Base-by-base conservation (phyloP, 1,284 basidiomycete species). In the Cryptococcus depauperatus region DNA sequence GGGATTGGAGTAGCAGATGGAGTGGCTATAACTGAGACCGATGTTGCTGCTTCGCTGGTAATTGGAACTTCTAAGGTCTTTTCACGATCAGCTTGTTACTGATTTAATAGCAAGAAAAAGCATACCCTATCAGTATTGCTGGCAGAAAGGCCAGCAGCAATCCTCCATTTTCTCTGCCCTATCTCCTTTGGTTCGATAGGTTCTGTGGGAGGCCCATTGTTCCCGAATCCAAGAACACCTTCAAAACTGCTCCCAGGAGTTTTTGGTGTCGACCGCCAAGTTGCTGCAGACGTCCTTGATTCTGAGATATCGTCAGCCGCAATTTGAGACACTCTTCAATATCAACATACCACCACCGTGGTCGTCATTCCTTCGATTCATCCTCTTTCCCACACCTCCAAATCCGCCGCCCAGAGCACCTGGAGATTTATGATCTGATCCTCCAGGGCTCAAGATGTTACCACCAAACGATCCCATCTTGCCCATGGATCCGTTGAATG, bases 81-180 rank as follows among this genome's bases (percentile, higher is more conserved):
- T n/a, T 4, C 14, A 21, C 23, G 14, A 19, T 46, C 13, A 42
- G 44, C 4, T 44, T 11, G 37, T 37, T 22, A 25, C 41, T 37
- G 23, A 18, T 22, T 32, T 10, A 10, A 22, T 10, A 21, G 5
- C 23, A 14, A 18, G n/a, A 5, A 14, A 19, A 18, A 11, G 35
- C 56, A 48, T 44, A 59, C 58, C 54, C 52, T 58, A 1, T 57
- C 51, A 16, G 41, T 34, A 10, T 49, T 44, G 30, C 28, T 43
- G 44, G 43, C 44, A 1, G 57, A 35, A 22, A 56, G 44, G 9
- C 54, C 59, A 23, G 66, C 63, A 14, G 62, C 63, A 9, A 58
- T 46, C 26, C 66, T 56, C 67, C 68, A 69, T 46, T 65, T 61
- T 46, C 62, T 63, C 43, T 64, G 62, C 21, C 64, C 64, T n/a